Evolutionary conservation across 1,284 basidiomycete genomes (phyloP).

Genomic region (Vanrija sp.): DNA sequence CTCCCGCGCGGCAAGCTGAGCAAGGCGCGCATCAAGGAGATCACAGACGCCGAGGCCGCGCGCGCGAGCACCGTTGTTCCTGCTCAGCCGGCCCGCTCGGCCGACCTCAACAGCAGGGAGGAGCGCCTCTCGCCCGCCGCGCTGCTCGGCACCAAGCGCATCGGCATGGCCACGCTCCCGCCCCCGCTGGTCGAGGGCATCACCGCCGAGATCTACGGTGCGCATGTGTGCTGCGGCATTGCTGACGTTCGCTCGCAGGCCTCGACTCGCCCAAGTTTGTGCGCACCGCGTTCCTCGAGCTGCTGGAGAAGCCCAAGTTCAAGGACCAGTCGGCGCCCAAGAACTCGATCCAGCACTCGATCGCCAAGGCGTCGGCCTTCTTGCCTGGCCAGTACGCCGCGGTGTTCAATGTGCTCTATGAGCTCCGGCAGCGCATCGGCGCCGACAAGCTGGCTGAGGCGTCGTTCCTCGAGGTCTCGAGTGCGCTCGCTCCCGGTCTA

Average conservation of each 20-base stretch:
- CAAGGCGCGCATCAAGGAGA: no score
- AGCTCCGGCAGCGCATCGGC: slow-evolving; percentile 43
- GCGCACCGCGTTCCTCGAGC: slow-evolving; percentile 26
- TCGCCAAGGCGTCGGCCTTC: slow-evolving; percentile 51
- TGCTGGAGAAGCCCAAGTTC: slow-evolving; percentile 12
- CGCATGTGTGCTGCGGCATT: slow-evolving; percentile 4
- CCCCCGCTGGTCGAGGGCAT: slow-evolving; percentile 55
- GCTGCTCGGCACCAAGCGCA: slow-evolving; percentile 64
- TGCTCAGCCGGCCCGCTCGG: no score
- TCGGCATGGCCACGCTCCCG: slow-evolving; percentile 67
- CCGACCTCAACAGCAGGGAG: slow-evolving; percentile 5
- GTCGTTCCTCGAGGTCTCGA: slow-evolving; percentile 47
- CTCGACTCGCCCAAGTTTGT: slow-evolving; percentile 21
- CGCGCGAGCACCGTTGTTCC: no score
- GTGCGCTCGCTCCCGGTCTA: slow-evolving; percentile 48
- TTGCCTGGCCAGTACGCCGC: slow-evolving; percentile 52
- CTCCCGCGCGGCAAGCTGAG: no score
- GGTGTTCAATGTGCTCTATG: slow-evolving; percentile 47
- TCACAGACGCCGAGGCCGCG: no score
- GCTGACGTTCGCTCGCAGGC: not conserved
- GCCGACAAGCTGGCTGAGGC: slow-evolving; percentile 25
- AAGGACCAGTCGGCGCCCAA: slow-evolving; percentile 8
- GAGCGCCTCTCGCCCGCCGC: slow-evolving; percentile 74
- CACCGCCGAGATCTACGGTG: slow-evolving; percentile 41
- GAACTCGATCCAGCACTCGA: slow-evolving; percentile 20